Evolutionary conservation across 495 filamentous ascomycete species (phyloP).

Genomic region (Tirmania nivea): DNA sequence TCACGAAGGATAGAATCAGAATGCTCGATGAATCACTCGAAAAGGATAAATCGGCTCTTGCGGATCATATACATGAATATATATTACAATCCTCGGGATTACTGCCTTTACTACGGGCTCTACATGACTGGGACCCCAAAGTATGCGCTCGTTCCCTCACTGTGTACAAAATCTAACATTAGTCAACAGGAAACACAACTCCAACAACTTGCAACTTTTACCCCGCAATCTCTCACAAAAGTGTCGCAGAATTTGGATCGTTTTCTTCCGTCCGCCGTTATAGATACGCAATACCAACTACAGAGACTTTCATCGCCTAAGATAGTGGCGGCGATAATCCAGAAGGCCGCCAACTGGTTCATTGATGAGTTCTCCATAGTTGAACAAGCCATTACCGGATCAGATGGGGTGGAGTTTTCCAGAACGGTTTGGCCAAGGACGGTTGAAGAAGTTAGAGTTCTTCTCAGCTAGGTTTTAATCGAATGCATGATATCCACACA

Average conservation of each 20-base stretch:
- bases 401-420: constrained; percentile 18
- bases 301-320: constrained; percentile 45
- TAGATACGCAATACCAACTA: constrained; percentile 71
- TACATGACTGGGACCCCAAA: constrained; percentile 25
- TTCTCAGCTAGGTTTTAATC: background rate
- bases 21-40: constrained; percentile 29
- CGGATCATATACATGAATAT: constrained; percentile 39
- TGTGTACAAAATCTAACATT: background rate
- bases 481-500: too few relatives aligned
- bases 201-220: constrained; percentile 35
- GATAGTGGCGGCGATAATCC: constrained; percentile 51
- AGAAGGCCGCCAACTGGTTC: constrained; percentile 67
- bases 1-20: constrained; percentile 26
- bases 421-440: constrained; percentile 15
- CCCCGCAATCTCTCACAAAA: constrained; percentile 36
- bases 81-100: constrained; percentile 58
- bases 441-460: constrained; percentile 10
- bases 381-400: constrained; percentile 40
- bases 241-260: constrained; percentile 66
- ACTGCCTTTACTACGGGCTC: constrained; percentile 40
- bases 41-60: constrained; percentile 25
- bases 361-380: constrained; percentile 80
- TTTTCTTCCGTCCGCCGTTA: constrained; percentile 76
- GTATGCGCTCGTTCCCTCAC: background rate
- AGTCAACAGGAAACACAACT: constrained; percentile 17